Evolutionary conservation across 768 basidiomycete species (phyloP), one percentile per base, ranked within the genome.

Genomic region (Kwoniella heveanensis): DNA sequence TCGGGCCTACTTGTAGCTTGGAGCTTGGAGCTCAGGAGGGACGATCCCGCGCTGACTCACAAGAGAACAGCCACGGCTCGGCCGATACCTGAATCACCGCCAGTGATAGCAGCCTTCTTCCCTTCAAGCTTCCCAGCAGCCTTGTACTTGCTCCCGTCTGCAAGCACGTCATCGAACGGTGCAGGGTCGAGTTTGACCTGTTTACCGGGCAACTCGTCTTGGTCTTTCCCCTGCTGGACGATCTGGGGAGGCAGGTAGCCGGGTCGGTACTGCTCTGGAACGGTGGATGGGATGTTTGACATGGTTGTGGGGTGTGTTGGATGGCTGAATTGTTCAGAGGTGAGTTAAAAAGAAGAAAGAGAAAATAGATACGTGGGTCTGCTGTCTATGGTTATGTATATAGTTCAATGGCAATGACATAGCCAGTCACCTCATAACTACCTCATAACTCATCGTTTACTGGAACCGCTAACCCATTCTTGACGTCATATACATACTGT

Each of bases 11-110:
- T 25, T 21, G 22, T 39, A 22, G 25, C n/a, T n/a, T n/a, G n/a
- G n/a, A 60, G 32, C 13, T 32, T 32, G 32, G 32, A 44, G 6
- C 9, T 44, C 19, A 17, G 4, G 3, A 44, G 8, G 8, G 39
- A 36, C 32, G 13, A 36, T 13, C 10, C 15, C 9, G 8, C 19
- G 2, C 15, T 15, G 27, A 70, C 74, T 68, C 39, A 74, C 74
- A 60, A 73, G 19, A 83, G 76, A 52, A 83, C 72, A 6, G 81
- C 81, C 21, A 80, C 73, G 10, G 81, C 72, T n/a, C 83, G 68
- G 8, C 84, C 83, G 51, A 84, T 85, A 12, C 84, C 83, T 47
- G 82, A 83, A 68, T 85, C 84, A 10, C 80, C 83, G 19, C 84
- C 85, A 0, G 84, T 85, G 37, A 85, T 77, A 57, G 85, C 69